These are phyloP conservation scores for Globisporangium cystogenes DNA, from an alignment of 352 stramenopile species.

Conservation along the genomic window DNA sequence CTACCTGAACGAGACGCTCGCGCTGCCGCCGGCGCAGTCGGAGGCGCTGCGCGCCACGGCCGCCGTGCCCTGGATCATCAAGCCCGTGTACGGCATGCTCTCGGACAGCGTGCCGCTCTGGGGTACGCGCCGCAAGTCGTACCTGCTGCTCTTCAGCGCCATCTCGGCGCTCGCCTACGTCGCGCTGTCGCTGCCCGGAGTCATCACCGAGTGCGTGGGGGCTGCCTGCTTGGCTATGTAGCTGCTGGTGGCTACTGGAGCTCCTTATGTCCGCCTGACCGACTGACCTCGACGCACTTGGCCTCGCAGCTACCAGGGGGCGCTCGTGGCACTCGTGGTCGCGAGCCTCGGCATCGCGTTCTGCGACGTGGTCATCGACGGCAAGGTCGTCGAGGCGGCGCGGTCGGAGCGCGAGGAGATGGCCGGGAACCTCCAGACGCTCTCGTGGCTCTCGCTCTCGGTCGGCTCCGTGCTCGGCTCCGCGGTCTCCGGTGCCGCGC, in stretches of 20 bases:
- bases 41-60: slow-evolving; percentile 60
- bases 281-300: too few relatives aligned
- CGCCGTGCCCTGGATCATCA: slow-evolving; percentile 79
- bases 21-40: slow-evolving; percentile 53
- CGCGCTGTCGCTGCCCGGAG: slow-evolving; percentile 42
- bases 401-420: slow-evolving; percentile 67
- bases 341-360: slow-evolving; percentile 77
- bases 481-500: slow-evolving; percentile 47
- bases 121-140: slow-evolving; percentile 73
- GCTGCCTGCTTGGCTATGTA: neutral
- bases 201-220: slow-evolving; percentile 44
- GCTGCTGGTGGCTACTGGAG: neutral
- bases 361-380: slow-evolving; percentile 79
- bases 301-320: slow-evolving; percentile 30
- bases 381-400: slow-evolving; percentile 67
- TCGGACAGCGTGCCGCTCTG: slow-evolving; percentile 73
- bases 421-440: slow-evolving; percentile 70
- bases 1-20: slow-evolving; percentile 75
- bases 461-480: slow-evolving; percentile 69
- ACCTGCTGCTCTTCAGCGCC: slow-evolving; percentile 67
- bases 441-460: slow-evolving; percentile 73
- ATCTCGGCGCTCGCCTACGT: slow-evolving; percentile 57
- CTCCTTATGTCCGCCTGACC: neutral
- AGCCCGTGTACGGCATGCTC: slow-evolving; percentile 72
- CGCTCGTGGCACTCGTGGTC: slow-evolving; percentile 55